These are phyloP conservation scores for Iris macrosiphon DNA, from an alignment of 106 monocot species.

Conservation along the genomic window DNA sequence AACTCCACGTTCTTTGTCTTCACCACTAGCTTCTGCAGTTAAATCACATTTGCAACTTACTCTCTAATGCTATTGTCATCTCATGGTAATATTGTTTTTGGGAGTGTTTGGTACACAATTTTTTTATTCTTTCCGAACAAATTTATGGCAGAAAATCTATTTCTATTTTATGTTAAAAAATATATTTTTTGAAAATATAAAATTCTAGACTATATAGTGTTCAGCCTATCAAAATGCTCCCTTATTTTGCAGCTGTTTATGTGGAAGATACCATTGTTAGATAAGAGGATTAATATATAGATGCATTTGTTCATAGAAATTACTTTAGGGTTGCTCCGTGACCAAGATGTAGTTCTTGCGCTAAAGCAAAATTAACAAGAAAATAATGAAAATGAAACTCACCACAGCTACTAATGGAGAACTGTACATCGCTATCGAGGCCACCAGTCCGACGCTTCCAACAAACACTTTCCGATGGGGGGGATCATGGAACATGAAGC, in stretches of 20 bases:
- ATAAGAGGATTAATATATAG: too few relatives aligned
- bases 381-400: not conserved
- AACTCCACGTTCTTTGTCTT: conserved; percentile 68
- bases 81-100: not conserved
- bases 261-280: too few relatives aligned
- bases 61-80: not conserved
- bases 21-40: conserved; percentile 58
- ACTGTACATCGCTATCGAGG: conserved; percentile 56
- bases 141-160: too few relatives aligned
- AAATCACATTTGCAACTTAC: not conserved
- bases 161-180: too few relatives aligned
- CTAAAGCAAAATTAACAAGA: too few relatives aligned
- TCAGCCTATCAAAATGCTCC: too few relatives aligned
- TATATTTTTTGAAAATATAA: too few relatives aligned
- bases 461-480: conserved; percentile 38
- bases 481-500: conserved; percentile 41
- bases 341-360: too few relatives aligned
- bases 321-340: too few relatives aligned
- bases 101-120: not conserved
- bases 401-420: conserved; percentile 57
- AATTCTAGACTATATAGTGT: too few relatives aligned
- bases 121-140: not conserved
- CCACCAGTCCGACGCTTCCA: conserved; percentile 45
- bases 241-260: too few relatives aligned
- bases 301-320: too few relatives aligned